Conservation (phyloP, 73 alveolate species). For the Tetrahymena elliotti region DNA sequence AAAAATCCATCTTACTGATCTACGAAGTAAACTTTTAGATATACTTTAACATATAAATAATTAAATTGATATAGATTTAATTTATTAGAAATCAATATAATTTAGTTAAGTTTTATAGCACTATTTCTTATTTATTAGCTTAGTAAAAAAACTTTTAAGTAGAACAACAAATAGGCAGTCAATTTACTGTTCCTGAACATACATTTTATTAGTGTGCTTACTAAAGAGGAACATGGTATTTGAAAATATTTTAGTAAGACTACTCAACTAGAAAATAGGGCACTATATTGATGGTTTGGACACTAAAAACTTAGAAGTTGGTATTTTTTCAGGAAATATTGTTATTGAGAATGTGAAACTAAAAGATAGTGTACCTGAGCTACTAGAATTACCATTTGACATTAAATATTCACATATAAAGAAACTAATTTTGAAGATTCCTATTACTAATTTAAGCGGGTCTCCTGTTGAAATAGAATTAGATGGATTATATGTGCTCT, state of each 20-base stretch:
- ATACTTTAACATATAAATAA: too few species aligned
- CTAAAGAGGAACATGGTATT: not conserved
- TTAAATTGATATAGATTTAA: not conserved
- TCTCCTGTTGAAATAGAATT: not conserved
- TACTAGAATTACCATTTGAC: not conserved
- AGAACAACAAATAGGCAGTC: not conserved
- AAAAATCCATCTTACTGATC: not conserved
- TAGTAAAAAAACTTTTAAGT: not conserved
- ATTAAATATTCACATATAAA: not conserved
- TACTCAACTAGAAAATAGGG: not conserved
- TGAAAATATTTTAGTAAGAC: not conserved
- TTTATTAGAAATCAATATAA: not conserved
- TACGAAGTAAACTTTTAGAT: not conserved
- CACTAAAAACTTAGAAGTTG: not conserved
- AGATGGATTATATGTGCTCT: not conserved
- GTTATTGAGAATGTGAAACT: not conserved
- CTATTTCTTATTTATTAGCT: not conserved
- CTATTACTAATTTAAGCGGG: not conserved
- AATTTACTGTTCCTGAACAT: too few species aligned
- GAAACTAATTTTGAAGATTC: not conserved
- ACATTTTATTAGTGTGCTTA: not conserved
- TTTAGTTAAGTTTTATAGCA: not conserved
- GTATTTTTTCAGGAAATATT: not conserved
- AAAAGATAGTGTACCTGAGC: not conserved
- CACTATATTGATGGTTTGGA: not conserved